Evolutionary conservation across 148 eudicot species (phyloP), one percentile per base, ranked within the genome.

Genomic region (Arbutus unedo): DNA sequence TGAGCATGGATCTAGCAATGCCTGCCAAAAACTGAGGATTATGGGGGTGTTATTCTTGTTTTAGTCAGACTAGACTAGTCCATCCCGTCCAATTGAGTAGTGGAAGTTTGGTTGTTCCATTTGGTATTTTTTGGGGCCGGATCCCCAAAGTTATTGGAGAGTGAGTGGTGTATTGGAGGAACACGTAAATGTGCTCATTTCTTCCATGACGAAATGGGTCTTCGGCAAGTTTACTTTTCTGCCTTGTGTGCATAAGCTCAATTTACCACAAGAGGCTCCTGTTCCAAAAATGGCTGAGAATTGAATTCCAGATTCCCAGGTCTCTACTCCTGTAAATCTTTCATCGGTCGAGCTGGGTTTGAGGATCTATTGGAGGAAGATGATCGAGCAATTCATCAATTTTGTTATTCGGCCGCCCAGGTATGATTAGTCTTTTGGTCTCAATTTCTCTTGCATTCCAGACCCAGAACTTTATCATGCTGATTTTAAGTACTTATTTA

Each of bases 371-470:
- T 31, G 16, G 25, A 5, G 64, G 45, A 82, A 62, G 43, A 89
- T 90, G 94, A 90, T 92, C 70, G 93, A 93, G 67, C 97, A 91
- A 74, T 93, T 93, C 81, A 90, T 93, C 88, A 92, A 90, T 87
- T 93, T 93, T 57, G 97, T 93, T 50, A 92, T 93, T 83, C 94
- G 97, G 79, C 97, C 97, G 47, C 97, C 97, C 79, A 92, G 97
- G 97, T 93, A 89, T 11, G 1, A 4, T 67, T 0, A 44, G n/a
- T 3, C 21, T 13, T 74, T 56, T 81, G 25, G n/a, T 21, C 19
- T 73, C 53, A n/a, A 2, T 81, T 72, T 16, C 79, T 81, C 7
- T 19, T 74, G 31, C 41, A 23, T 64, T 5, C 8, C 44, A 8
- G 21, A 54, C 38, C 9, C 45, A 9, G 38, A 74, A 53, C 66